Evolutionary conservation across 768 basidiomycete species (phyloP).

Genomic region (Pleurotus ostreatus): DNA sequence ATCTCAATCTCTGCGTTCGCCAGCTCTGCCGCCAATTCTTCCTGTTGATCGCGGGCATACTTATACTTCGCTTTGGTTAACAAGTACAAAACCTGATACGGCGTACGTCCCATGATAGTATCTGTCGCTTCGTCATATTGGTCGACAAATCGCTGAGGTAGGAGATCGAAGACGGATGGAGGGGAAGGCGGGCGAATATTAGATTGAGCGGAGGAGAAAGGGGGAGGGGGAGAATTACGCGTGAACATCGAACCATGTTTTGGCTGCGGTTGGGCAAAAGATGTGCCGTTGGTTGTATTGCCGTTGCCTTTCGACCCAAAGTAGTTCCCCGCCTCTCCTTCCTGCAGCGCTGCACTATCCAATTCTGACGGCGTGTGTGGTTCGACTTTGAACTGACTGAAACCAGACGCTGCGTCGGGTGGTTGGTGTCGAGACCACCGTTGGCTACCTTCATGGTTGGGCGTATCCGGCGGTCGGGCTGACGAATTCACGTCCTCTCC

Average conservation of each 20-base stretch:
- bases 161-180: background rate
- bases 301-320: conserved; percentile 18
- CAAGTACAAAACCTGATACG: conserved; percentile 65
- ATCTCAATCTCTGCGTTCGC: conserved; percentile 48
- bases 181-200: background rate
- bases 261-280: background rate
- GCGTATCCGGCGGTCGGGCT: conserved; percentile 18
- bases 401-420: conserved; percentile 23
- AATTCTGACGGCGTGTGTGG: conserved; percentile 38
- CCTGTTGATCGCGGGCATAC: conserved; percentile 66
- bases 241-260: background rate
- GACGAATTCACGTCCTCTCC: conserved; percentile 29
- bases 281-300: conserved; percentile 9
- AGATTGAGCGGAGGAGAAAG: background rate
- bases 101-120: conserved; percentile 66
- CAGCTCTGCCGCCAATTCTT: conserved; percentile 61
- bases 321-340: conserved; percentile 2
- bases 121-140: conserved; percentile 55
- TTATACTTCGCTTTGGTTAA: conserved; percentile 74
- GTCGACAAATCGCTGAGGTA: conserved; percentile 42
- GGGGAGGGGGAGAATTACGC: background rate
- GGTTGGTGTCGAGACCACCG: conserved; percentile 12
- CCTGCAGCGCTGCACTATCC: conserved; percentile 26
- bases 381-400: conserved; percentile 66
- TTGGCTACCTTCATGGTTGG: background rate